Evolutionary conservation across 371 early-diverging fungal species (phyloP).

Genomic region (Coemansia sp.): DNA sequence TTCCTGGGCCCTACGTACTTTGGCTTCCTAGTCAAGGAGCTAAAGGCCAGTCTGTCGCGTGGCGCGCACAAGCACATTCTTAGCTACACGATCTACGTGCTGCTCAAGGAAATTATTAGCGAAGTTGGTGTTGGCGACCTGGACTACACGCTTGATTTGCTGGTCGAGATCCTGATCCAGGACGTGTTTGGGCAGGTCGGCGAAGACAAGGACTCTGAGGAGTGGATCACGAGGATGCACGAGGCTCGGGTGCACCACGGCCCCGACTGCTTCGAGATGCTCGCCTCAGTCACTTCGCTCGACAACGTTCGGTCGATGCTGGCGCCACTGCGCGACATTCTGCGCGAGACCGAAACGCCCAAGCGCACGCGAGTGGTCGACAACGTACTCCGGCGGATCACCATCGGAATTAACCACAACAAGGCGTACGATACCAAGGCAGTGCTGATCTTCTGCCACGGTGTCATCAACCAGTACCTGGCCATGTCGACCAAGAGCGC

Average conservation of each 20-base stretch:
- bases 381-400: slow-evolving; percentile 71
- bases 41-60: slow-evolving; percentile 72
- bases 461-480: slow-evolving; percentile 80
- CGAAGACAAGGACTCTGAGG: slow-evolving; percentile 87
- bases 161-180: slow-evolving; percentile 72
- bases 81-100: slow-evolving; percentile 81
- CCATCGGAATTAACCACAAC: slow-evolving; percentile 79
- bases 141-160: slow-evolving; percentile 72
- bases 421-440: slow-evolving; percentile 63
- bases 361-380: slow-evolving; percentile 76
- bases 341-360: slow-evolving; percentile 78
- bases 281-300: slow-evolving; percentile 67
- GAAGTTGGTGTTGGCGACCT: slow-evolving; percentile 67
- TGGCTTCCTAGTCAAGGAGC: slow-evolving; percentile 82
- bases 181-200: slow-evolving; percentile 92
- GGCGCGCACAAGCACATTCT: slow-evolving; percentile 94
- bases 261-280: slow-evolving; percentile 78
- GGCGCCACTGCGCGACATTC: slow-evolving; percentile 82
- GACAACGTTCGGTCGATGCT: slow-evolving; percentile 67
- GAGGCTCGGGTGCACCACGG: slow-evolving; percentile 83
- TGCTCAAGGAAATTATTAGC: slow-evolving; percentile 63
- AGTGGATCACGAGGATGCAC: slow-evolving; percentile 82
- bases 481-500: slow-evolving; percentile 54
- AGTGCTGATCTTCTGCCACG: slow-evolving; percentile 77
- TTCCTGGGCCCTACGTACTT: slow-evolving; percentile 85